Evolutionary conservation across 108 stramenopile species (phyloP).

Genomic region (Skeletonema potamos): DNA sequence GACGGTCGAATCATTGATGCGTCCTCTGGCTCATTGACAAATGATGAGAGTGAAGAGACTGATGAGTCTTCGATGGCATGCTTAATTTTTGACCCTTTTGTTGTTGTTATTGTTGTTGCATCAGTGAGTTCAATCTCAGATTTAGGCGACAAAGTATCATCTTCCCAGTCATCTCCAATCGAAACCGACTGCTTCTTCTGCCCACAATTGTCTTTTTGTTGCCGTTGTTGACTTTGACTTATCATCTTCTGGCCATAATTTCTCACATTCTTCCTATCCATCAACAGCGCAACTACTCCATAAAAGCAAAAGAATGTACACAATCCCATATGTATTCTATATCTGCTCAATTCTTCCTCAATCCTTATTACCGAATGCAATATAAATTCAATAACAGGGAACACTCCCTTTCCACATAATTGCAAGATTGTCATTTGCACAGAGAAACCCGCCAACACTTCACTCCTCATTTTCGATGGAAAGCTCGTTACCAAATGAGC

Average conservation of each 20-base stretch:
- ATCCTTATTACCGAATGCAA: conserved; percentile 15
- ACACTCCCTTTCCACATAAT: conserved; percentile 29
- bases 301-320: conserved; percentile 41
- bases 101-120: conserved; percentile 3
- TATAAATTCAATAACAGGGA: conserved; percentile 23
- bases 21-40: conserved; percentile 18
- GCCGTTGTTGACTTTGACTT: not conserved
- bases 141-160: not conserved
- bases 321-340: conserved; percentile 36
- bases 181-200: conserved; percentile 8
- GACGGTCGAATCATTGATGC: not conserved
- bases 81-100: not conserved
- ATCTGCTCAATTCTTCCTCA: conserved; percentile 25
- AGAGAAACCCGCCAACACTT: conserved; percentile 28
- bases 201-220: not conserved
- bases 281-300: conserved; percentile 27
- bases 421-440: conserved; percentile 30
- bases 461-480: conserved; percentile 13
- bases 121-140: not conserved
- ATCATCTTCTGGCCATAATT: not conserved
- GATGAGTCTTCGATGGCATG: not conserved
- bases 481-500: conserved; percentile 34
- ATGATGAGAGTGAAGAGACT: conserved; percentile 1
- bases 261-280: conserved; percentile 30
- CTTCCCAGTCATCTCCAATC: conserved; percentile 1